Evolutionary conservation across 208 protist species (phyloP), one percentile per base, ranked within the genome.

Genomic region (Leishmania lainsoni): DNA sequence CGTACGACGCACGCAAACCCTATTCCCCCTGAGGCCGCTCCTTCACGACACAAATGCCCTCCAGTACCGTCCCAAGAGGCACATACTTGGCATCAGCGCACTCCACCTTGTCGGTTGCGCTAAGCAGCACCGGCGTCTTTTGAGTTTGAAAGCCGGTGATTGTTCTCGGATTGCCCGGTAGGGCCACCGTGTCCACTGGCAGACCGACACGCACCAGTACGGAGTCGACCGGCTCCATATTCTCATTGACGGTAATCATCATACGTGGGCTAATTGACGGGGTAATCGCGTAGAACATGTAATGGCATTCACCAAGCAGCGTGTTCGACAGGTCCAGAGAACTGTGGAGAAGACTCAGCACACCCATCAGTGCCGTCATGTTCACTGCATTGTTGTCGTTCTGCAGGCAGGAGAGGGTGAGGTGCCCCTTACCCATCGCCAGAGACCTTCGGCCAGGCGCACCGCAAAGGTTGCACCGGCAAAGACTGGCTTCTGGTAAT

Each of bases 131-230:
- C 42, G 99, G 99, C 3, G 99, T 99, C 5, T 88, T 99, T 81
- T 99, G 98, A n/a, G 99, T 99, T 86, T 99, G 99, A 87, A 99
- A 99, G 66, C 99, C 99, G 16, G 99, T 99, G 92, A 99, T 99
- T 1, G 97, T 88, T 89, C 99, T 99, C 8, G 99, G 99, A 83
- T 98, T 98, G 58, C 99, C 99, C 5, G 99, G 98, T 70, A 99
- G 93, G 3, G 99, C 99, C 3, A 99, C 99, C 3, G 96, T 98
- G 86, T 99, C 99, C 2, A 99, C 97, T 0, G 97, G 93, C 49
- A 91, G 87, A 61, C 96, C 94, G 61, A 99, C 94, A 45, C 96
- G 91, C 45, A 99, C 98, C 75, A 97, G 86, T 3, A 99, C 94
- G 5, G 89, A 87, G n/a, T 91, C 81, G 1, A 99, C 81, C 14